Base-by-base conservation (phyloP, 352 stramenopile genomes). In the Phytophthora niederhauseri region DNA sequence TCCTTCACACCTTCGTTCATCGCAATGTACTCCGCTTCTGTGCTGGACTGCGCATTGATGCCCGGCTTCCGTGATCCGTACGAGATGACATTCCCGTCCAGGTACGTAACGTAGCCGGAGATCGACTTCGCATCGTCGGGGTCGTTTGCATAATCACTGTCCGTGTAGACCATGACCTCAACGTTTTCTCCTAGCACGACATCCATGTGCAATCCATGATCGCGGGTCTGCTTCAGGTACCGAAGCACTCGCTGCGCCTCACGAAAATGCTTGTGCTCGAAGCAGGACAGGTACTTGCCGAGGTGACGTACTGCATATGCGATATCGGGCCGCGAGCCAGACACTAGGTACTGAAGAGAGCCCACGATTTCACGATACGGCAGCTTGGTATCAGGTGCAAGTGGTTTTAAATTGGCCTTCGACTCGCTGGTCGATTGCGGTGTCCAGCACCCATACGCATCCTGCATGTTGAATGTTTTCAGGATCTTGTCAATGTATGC, bases 141-240 rank as follows among this genome's bases (percentile, higher is more conserved):
- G 7, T 77, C 70, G 24, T 82, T 82, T 0, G 67, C 61, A 20
- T 75, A 77, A 26, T 79, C 67, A 7, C 55, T 57, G 12, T 80
- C 61, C 2, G 68, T 75, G 14, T 54, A 75, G 1, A 61, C 17
- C 1, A 12, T 26, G 2, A 72, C 26, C 2, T 56, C 36, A 6
- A 64, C 50, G 3, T 46, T 3, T 17, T 52, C 11, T 7, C 38
- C 19, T 2, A 14, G 24, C 3, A 45, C 20, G 0, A 65, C 28
- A 14, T 72, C 53, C 45, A 61, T 64, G 30, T 64, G 53, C 0
- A 69, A n/a, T 0, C 8, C 59, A 43, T 65, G 36, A 8, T 57
- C 46, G 11, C 56, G 31, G n/a, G 59, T 68, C 11, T 46, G 19
- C 46, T 19, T 31, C 2, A 72, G 31, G 8, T 60, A 68, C 2